Evolutionary conservation across 176 grass and related monocot species (phyloP).

Genomic region (Olyra latifolia): DNA sequence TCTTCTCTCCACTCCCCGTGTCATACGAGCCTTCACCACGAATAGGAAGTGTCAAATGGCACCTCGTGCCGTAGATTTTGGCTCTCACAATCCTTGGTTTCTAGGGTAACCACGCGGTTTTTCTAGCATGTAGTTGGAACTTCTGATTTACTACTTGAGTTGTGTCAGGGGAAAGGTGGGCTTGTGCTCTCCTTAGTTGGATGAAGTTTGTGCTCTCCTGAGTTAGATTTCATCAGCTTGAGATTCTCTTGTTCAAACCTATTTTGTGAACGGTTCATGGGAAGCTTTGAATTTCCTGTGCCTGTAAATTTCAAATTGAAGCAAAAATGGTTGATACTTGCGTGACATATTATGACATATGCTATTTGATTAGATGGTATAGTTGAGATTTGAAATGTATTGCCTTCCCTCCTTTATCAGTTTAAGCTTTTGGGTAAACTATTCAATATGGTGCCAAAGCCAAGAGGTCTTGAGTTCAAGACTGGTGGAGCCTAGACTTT

Average conservation of each 20-base stretch:
- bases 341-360: not conserved
- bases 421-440: no score
- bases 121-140: not conserved
- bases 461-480: no score
- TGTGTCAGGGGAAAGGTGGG: not conserved
- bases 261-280: not conserved
- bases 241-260: not conserved
- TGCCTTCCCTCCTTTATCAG: no score
- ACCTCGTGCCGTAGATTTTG: not conserved
- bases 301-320: constrained; percentile 1
- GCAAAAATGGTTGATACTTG: not conserved
- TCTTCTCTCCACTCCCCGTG: not conserved
- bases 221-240: not conserved
- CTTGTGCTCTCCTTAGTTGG: not conserved
- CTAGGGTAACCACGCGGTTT: not conserved
- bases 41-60: not conserved
- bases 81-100: not conserved
- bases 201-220: not conserved
- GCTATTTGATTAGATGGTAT: not conserved
- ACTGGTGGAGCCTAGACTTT: no score
- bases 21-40: not conserved
- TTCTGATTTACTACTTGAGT: not conserved
- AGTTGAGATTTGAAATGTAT: no score
- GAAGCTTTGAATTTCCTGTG: not conserved
- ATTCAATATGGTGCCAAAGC: no score